phyloP scores from a whole-genome alignment of 805 yeast species.

The Kregervanrija pseudodelftensis region DNA sequence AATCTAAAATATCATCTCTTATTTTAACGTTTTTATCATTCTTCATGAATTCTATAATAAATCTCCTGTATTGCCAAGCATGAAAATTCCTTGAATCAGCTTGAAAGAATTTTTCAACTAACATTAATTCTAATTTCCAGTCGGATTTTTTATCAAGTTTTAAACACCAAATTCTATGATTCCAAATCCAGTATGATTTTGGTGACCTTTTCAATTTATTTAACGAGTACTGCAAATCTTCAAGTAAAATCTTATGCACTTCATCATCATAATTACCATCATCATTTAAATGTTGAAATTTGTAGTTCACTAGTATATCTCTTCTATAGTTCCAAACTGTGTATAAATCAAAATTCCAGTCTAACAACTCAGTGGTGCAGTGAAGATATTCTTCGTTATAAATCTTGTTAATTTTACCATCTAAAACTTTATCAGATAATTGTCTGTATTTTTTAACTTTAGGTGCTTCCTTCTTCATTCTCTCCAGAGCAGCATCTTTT shows the following conservation, averaged over 20 bases:
- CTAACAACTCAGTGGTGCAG: slow-evolving; percentile 50
- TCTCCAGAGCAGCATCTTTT: slow-evolving; percentile 46
- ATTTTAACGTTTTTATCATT: slow-evolving; percentile 7
- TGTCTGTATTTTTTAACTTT: slow-evolving; percentile 51
- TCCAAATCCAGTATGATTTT: slow-evolving; percentile 96
- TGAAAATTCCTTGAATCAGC: slow-evolving; percentile 83
- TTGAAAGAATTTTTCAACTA: slow-evolving; percentile 61
- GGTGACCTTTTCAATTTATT: slow-evolving; percentile 59
- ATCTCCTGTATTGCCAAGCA: slow-evolving; percentile 92
- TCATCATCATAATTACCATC: slow-evolving; percentile 5
- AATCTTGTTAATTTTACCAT: slow-evolving; percentile 20
- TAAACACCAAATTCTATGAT: slow-evolving; percentile 81
- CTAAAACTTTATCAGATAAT: slow-evolving; percentile 39
- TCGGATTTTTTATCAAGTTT: slow-evolving; percentile 40
- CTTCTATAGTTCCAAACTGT: slow-evolving; percentile 87
- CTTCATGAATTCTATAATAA: slow-evolving; percentile 40
- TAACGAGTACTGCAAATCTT: slow-evolving; percentile 59
- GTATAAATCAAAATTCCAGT: slow-evolving; percentile 78
- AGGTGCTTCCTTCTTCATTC: slow-evolving; percentile 48
- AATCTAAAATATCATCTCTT: slow-evolving; percentile 17
- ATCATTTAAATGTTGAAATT: slow-evolving; percentile 18
- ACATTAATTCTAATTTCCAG: slow-evolving; percentile 65
- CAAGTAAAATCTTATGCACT: slow-evolving; percentile 30
- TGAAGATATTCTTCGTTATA: slow-evolving; percentile 37
- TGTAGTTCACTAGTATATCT: slow-evolving; percentile 43